Evolutionary conservation across 2,329 filamentous ascomycete genomes (phyloP), one percentile per base, ranked within the genome.

Genomic region (Alternaria dauci): DNA sequence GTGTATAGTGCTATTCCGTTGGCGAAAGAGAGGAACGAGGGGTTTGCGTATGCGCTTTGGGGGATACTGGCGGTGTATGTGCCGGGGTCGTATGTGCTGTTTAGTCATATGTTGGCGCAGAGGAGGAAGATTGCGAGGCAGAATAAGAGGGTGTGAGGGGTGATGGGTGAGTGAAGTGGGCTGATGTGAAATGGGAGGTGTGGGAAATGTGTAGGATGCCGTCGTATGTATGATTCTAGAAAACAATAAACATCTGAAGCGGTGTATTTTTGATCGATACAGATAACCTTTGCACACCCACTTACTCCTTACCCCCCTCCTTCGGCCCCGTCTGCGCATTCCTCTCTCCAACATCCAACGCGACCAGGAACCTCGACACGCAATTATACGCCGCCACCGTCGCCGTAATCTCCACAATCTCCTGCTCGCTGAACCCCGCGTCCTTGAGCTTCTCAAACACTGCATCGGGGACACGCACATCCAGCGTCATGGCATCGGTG

Each of bases 81-180:
- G 44, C 93, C 93, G 44, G 92, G 82, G 74, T 87, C 91, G 4
- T 96, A 95, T 73, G 86, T 96, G 57, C 81, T 98, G 59, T 98
- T 95, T 77, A 93, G 91, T 23, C 91, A 99, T 80, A 98, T 99
- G 95, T 92, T 98, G 84, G 85, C 85, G 63, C 95, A 99, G 85
- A 86, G 94, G 70, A 85, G 87, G 68, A 96, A 93, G 85, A 87
- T 94, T 28, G 47, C 38, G 4, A 52, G 39, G 43, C 51, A 58
- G 42, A 58, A 23, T 9, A 39, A 16, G 25, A 48, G n/a, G 1
- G 46, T 28, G 2, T 61, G 18, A 34, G 11, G 50, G 1, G 11
- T 2, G 14, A 7, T 25, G 4, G 4, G 16, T 23, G 20, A 23
- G 25, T 20, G n/a, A 25, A 34, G 3, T 14, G n/a, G 7, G 12